A percentile compares a stretch with the other conserved stretches of the same genome.
These are phyloP conservation scores for Mycena pura DNA, from an alignment of 768 basidiomycete species.

Conservation along the genomic window DNA sequence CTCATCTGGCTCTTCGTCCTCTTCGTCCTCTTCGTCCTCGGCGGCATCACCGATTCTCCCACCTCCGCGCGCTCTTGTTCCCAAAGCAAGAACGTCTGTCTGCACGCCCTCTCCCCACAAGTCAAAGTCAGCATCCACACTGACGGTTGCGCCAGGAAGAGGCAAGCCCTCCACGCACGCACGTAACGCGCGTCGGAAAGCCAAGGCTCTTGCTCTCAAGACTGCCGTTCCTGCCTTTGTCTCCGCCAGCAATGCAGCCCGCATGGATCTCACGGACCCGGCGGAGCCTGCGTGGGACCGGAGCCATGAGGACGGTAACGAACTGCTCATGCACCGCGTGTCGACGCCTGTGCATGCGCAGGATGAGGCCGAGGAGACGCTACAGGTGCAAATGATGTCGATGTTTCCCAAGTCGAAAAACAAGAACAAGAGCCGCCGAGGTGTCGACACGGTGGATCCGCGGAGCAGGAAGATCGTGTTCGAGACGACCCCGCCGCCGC, in stretches of 20 bases:
- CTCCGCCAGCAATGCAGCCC: slow-evolving; percentile 19
- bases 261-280: too few relatives aligned
- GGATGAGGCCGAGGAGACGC: slow-evolving; percentile 24
- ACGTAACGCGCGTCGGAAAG: slow-evolving; percentile 19
- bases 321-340: too few relatives aligned
- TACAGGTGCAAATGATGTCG: slow-evolving; percentile 26
- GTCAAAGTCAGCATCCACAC: not conserved
- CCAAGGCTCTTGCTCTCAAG: not conserved
- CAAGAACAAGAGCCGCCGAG: slow-evolving; percentile 26
- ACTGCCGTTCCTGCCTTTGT: slow-evolving; percentile 16
- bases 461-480: slow-evolving; percentile 24
- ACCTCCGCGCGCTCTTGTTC: not conserved
- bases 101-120: not conserved
- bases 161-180: slow-evolving; percentile 20
- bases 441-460: slow-evolving; percentile 2
- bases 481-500: slow-evolving; percentile 10
- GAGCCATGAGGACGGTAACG: too few relatives aligned
- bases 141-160: slow-evolving; percentile 20
- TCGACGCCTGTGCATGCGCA: slow-evolving; percentile 10
- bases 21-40: slow-evolving; percentile 26
- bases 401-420: slow-evolving; percentile 28
- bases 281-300: not conserved
- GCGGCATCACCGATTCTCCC: slow-evolving; percentile 17
- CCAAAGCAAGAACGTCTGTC: not conserved
- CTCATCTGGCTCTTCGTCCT: too few relatives aligned